phyloP scores from a whole-genome alignment of 2,329 filamentous ascomycete species.

The Penicillium fuscoglaucum region DNA sequence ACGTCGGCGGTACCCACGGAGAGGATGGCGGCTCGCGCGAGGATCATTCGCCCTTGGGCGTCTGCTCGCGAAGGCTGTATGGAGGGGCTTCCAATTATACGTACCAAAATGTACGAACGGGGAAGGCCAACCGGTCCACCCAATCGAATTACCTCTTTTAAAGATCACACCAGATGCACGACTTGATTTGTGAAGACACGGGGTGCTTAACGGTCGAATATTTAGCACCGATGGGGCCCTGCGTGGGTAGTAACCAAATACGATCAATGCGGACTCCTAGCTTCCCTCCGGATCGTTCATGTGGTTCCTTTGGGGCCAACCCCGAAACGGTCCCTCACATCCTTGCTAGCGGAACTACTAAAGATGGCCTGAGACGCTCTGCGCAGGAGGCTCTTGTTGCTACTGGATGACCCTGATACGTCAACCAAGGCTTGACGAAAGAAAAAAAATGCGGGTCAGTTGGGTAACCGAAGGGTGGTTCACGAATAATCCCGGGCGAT shows the following conservation, averaged over 20 bases:
- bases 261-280: conserved; percentile 14
- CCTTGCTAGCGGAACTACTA: conserved; percentile 11
- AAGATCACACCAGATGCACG: conserved; percentile 2
- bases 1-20: conserved; percentile 23
- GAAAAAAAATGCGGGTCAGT: conserved; percentile 23
- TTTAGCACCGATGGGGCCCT: conserved; percentile 9
- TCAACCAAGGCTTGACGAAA: conserved; percentile 12
- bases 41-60: conserved; percentile 25
- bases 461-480: conserved; percentile 22
- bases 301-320: conserved; percentile 3
- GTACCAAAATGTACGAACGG: conserved; percentile 32
- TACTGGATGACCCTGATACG: conserved; percentile 13
- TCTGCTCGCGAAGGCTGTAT: conserved; percentile 26
- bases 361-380: not conserved
- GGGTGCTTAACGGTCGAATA: conserved; percentile 4
- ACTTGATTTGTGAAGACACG: conserved; percentile 6
- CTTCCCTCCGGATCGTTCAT: conserved; percentile 14
- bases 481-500: conserved; percentile 12
- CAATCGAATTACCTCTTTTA: conserved; percentile 6
- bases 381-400: not conserved
- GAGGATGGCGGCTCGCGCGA: conserved; percentile 25
- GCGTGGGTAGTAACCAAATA: conserved; percentile 13
- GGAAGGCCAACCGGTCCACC: conserved; percentile 18
- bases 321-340: conserved; percentile 3
- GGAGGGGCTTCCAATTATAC: conserved; percentile 27